Conservation (phyloP, 495 filamentous ascomycete genomes). For the Aspergillus bertholletiae region DNA sequence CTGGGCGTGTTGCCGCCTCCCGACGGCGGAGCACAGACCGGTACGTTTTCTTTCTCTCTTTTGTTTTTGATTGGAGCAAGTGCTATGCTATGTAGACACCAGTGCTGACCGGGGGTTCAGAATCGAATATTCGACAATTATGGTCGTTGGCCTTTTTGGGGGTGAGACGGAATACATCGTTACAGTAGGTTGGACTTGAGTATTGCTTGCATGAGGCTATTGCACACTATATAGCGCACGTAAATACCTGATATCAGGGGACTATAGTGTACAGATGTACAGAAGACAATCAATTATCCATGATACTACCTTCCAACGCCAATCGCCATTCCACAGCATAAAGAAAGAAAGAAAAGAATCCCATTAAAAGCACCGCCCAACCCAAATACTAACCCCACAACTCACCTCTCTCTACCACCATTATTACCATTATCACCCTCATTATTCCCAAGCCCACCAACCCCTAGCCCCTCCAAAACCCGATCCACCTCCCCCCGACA, state of each 20-base stretch:
- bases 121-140: not conserved
- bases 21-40: not conserved
- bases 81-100: not conserved
- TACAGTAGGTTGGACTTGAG: not conserved
- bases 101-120: not conserved
- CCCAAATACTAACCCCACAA: not conserved
- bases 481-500: constrained; percentile 62
- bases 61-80: too few species aligned
- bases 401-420: not conserved
- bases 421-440: not conserved
- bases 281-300: too few species aligned
- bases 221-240: too few species aligned
- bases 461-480: constrained; percentile 50
- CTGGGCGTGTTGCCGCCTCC: not conserved
- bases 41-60: not conserved
- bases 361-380: not conserved
- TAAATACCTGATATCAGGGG: too few species aligned
- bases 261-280: too few species aligned
- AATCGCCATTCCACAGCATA: too few species aligned
- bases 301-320: too few species aligned
- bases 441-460: not conserved
- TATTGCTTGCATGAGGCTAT: not conserved
- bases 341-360: not conserved
- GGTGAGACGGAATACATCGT: not conserved
- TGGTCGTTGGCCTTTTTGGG: not conserved